These are phyloP conservation scores for Mollisiaceae sp. DNA, from an alignment of 2,329 filamentous ascomycete species.

Conservation along the genomic window DNA sequence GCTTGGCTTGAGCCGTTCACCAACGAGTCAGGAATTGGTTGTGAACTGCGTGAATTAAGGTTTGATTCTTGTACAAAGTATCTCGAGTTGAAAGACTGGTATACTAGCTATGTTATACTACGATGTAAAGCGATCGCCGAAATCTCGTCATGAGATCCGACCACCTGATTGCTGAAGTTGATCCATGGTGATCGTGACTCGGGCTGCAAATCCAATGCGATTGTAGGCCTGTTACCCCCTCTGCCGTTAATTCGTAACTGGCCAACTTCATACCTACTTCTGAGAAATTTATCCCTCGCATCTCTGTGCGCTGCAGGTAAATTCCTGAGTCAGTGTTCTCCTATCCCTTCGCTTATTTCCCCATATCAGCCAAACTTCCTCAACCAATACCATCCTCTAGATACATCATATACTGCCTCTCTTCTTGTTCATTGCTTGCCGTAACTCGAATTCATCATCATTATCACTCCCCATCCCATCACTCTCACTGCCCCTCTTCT, in stretches of 20 bases:
- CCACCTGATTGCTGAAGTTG: background rate
- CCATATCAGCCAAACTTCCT: too few relatives aligned
- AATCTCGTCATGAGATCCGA: background rate
- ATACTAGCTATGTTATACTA: background rate
- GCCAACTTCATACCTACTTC: background rate
- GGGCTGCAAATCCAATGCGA: background rate
- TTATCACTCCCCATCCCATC: slow-evolving; percentile 53
- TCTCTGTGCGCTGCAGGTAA: background rate
- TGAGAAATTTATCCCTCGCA: background rate
- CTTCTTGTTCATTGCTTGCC: background rate
- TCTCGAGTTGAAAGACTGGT: background rate
- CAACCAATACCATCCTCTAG: too few relatives aligned
- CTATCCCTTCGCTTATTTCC: background rate
- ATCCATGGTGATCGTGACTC: background rate
- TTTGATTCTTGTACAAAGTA: background rate
- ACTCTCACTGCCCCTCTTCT: slow-evolving; percentile 51
- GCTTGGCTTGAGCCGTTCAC: background rate
- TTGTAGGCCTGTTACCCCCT: background rate
- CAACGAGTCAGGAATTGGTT: background rate
- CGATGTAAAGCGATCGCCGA: background rate
- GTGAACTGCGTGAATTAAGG: background rate
- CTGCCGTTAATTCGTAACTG: background rate
- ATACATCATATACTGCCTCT: slow-evolving; percentile 7
- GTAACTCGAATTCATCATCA: slow-evolving; percentile 48
- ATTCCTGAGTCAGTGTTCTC: too few relatives aligned